Conservation (phyloP, 257 asterid species). For the Plantago major region DNA sequence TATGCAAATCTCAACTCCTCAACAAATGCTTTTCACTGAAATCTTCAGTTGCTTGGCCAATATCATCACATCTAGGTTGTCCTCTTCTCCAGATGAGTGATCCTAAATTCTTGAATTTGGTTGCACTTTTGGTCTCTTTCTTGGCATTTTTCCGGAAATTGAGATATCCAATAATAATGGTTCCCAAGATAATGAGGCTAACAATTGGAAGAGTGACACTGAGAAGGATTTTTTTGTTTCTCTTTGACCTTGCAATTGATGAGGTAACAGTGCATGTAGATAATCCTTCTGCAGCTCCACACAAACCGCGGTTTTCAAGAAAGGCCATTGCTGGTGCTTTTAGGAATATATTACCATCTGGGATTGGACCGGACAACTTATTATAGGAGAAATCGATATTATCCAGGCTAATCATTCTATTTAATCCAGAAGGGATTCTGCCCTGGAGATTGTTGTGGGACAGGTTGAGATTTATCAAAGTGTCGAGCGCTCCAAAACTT, state of each 20-base stretch:
- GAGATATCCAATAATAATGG: constrained; percentile 26
- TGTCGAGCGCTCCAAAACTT: constrained; percentile 40
- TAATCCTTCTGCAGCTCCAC: constrained; percentile 61
- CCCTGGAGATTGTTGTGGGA: constrained; percentile 65
- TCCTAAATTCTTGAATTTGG: constrained; percentile 29
- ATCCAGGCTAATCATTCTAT: constrained; percentile 50
- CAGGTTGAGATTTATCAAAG: constrained; percentile 53
- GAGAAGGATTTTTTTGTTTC: constrained; percentile 34
- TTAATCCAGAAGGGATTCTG: constrained; percentile 44
- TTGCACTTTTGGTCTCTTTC: constrained; percentile 36
- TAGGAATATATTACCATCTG: constrained; percentile 36
- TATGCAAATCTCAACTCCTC: too few species aligned
- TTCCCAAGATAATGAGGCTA: constrained; percentile 39
- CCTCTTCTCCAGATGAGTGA: constrained; percentile 69
- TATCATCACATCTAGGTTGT: constrained; percentile 61
- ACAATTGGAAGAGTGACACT: constrained; percentile 37
- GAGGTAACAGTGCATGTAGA: constrained; percentile 35
- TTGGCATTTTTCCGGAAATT: constrained; percentile 30
- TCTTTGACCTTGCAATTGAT: constrained; percentile 28
- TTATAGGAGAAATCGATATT: constrained; percentile 58
- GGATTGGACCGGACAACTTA: constrained; percentile 60
- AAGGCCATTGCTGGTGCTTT: constrained; percentile 40
- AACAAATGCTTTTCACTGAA: constrained; percentile 41
- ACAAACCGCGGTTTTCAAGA: constrained; percentile 48
- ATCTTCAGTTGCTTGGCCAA: constrained; percentile 63